These are phyloP conservation scores for Amphicarpaea edgeworthii DNA, from an alignment of 306 rosid species.

Conservation along the genomic window DNA sequence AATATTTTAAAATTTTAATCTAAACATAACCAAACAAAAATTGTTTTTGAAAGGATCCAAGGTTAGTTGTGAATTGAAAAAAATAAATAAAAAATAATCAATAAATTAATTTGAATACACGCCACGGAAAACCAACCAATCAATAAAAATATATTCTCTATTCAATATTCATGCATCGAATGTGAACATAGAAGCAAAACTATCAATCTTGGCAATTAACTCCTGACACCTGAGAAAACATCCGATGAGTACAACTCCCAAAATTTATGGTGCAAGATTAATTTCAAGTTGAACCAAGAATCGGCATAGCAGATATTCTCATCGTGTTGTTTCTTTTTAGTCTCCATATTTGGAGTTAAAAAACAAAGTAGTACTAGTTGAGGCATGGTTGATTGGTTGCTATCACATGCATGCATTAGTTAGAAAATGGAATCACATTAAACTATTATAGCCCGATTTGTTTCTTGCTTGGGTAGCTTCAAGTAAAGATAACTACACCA, in stretches of 20 bases:
- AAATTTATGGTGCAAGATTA: too few relatives aligned
- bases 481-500: neutral
- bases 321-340: neutral
- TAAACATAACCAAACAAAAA: too few relatives aligned
- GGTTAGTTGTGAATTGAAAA: too few relatives aligned
- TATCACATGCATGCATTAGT: constrained; percentile 35
- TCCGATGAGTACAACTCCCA: too few relatives aligned
- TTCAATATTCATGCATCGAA: too few relatives aligned
- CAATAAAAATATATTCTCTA: too few relatives aligned
- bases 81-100: too few relatives aligned
- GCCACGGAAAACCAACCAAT: too few relatives aligned
- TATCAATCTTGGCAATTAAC: neutral
- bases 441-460: neutral
- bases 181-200: neutral
- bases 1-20: neutral
- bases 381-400: constrained; percentile 12
- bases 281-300: too few relatives aligned
- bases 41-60: too few relatives aligned
- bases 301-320: neutral
- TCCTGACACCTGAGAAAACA: too few relatives aligned
- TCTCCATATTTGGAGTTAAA: constrained; percentile 21
- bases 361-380: neutral
- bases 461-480: constrained; percentile 10
- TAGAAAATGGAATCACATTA: constrained; percentile 21
- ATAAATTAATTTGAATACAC: too few relatives aligned